Conservation (phyloP, 208 protist species). For the Leptomonas seymouri region DNA sequence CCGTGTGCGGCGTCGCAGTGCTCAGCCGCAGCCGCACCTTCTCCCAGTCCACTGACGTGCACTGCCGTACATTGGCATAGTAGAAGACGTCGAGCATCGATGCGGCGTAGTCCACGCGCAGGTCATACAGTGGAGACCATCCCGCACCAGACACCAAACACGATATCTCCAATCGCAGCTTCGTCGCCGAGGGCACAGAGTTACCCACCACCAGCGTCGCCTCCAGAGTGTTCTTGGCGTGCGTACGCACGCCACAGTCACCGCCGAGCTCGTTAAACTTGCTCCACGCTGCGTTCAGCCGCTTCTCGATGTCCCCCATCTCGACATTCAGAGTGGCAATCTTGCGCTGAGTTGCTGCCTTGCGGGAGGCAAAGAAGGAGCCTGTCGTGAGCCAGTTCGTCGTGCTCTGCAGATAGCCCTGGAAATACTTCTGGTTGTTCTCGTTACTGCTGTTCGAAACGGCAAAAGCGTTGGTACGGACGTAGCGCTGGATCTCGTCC, state of each 20-base stretch:
- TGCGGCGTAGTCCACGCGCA: conserved; percentile 39
- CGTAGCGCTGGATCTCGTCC: conserved; percentile 16
- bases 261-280: conserved; percentile 16
- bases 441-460: conserved; percentile 1
- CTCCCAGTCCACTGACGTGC: conserved; percentile 54
- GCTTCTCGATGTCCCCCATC: conserved; percentile 23
- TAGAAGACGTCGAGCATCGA: conserved; percentile 49
- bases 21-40: conserved; percentile 52
- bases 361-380: conserved; percentile 26
- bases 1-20: conserved; percentile 51
- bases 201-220: conserved; percentile 31
- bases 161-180: conserved; percentile 39
- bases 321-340: conserved; percentile 3
- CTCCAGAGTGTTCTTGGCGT: conserved; percentile 21
- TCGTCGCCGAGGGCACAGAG: conserved; percentile 6
- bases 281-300: conserved; percentile 8
- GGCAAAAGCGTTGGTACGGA: conserved; percentile 4
- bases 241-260: conserved; percentile 22
- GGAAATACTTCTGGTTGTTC: conserved; percentile 13
- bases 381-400: conserved; percentile 22
- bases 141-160: conserved; percentile 44
- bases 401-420: conserved; percentile 25
- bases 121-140: conserved; percentile 54
- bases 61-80: conserved; percentile 50
- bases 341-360: conserved; percentile 19